phyloP scores from a whole-genome alignment of 371 early-diverging fungal genomes.

The Coelomomyces lativittatus region DNA sequence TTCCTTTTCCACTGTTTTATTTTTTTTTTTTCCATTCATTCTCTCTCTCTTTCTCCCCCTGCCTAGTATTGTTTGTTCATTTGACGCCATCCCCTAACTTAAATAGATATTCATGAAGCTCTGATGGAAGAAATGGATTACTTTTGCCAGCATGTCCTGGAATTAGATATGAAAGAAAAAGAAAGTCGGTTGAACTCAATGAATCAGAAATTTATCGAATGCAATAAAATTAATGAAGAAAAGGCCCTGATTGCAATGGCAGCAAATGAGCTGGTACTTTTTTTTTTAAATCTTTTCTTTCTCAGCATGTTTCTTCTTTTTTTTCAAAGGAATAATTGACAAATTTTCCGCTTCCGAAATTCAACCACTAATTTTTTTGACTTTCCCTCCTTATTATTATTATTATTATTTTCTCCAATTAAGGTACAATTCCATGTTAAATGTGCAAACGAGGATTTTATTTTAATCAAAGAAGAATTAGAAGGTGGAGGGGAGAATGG shows the following conservation, averaged over 20 bases:
- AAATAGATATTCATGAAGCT: not conserved
- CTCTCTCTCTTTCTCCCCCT: not conserved
- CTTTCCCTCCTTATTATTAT: not conserved
- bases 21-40: not conserved
- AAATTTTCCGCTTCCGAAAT: not conserved
- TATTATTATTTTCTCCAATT: not conserved
- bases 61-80: too few relatives aligned
- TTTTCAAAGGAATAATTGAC: too few relatives aligned
- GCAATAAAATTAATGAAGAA: not conserved
- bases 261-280: not conserved
- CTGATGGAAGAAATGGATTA: not conserved
- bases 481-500: too few relatives aligned
- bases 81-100: too few relatives aligned
- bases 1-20: not conserved
- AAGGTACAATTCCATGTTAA: not conserved
- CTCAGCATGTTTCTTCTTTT: too few relatives aligned
- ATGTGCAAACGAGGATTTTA: not conserved
- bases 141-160: not conserved
- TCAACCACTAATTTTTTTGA: not conserved
- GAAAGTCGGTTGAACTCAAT: not conserved
- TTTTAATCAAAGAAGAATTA: not conserved
- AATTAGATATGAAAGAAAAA: not conserved
- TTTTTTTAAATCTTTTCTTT: not conserved
- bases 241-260: slow-evolving; percentile 1
- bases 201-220: not conserved